phyloP scores from a whole-genome alignment of 345 rosid species.

The Gossypium longicalyx region DNA sequence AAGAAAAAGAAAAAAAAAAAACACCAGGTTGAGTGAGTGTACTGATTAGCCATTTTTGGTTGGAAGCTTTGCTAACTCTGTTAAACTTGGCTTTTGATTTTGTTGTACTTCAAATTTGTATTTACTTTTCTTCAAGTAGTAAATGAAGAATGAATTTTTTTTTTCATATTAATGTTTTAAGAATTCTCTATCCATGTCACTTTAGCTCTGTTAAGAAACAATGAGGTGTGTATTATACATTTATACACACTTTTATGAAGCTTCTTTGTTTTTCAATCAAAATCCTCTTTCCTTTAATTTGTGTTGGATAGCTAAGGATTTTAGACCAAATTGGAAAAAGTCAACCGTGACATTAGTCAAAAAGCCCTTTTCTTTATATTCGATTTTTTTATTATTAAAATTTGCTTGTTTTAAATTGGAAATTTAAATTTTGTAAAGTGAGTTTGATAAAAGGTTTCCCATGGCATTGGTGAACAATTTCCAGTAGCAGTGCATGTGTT shows the following conservation, averaged over 20 bases:
- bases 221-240: background rate
- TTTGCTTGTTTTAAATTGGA: too few relatives aligned
- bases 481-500: too few relatives aligned
- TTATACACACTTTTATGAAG: background rate
- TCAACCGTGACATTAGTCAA: background rate
- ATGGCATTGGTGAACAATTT: background rate
- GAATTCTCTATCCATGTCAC: background rate
- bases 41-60: background rate
- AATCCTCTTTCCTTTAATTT: too few relatives aligned
- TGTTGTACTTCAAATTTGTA: background rate
- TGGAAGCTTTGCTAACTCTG: background rate
- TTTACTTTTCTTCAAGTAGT: constrained; percentile 1
- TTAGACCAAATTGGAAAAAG: too few relatives aligned
- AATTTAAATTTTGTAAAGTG: too few relatives aligned
- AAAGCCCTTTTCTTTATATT: background rate
- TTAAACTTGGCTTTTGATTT: background rate
- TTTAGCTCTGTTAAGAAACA: background rate
- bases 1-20: background rate
- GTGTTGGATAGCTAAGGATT: too few relatives aligned
- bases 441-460: background rate
- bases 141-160: background rate
- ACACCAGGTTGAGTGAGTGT: background rate
- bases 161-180: background rate
- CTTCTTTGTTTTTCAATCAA: background rate
- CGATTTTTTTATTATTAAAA: too few relatives aligned